Evolutionary conservation across 768 basidiomycete genomes (phyloP).

Genomic region (Daedaleopsis sinensis): DNA sequence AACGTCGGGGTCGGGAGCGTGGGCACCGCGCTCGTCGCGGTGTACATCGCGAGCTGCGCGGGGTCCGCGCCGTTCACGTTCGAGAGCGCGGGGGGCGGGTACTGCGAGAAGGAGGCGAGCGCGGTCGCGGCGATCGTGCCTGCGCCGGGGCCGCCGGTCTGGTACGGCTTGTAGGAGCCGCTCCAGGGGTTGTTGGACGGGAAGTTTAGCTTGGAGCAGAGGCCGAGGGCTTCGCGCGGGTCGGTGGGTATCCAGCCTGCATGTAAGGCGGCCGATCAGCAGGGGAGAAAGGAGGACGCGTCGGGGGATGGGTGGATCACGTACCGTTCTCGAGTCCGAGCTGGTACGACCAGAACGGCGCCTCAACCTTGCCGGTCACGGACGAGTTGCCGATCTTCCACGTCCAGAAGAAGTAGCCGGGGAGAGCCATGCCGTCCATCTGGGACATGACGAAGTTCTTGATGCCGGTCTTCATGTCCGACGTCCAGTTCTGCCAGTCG

Average conservation of each 20-base stretch:
- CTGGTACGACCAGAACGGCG: slow-evolving; percentile 73
- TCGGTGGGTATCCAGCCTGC: slow-evolving; percentile 73
- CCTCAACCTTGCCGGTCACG: slow-evolving; percentile 46
- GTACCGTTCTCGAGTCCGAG: slow-evolving; percentile 64
- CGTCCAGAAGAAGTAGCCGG: slow-evolving; percentile 76
- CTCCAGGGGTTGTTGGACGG: slow-evolving; percentile 44
- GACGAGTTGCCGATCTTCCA: slow-evolving; percentile 76
- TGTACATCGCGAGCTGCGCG: slow-evolving; percentile 61
- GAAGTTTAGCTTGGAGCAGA: slow-evolving; percentile 59
- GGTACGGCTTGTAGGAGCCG: slow-evolving; percentile 62
- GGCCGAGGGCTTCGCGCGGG: slow-evolving; percentile 66
- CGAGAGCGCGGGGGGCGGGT: slow-evolving; percentile 57
- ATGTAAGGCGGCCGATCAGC: not conserved
- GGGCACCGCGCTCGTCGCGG: slow-evolving; percentile 56
- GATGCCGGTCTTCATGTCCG: slow-evolving; percentile 53
- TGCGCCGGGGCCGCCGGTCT: slow-evolving; percentile 67
- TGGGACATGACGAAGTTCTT: slow-evolving; percentile 52
- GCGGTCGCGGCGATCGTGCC: slow-evolving; percentile 48
- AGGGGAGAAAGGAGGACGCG: no score
- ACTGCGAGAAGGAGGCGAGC: slow-evolving; percentile 46
- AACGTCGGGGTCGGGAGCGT: slow-evolving; percentile 61
- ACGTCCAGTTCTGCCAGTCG: slow-evolving; percentile 57
- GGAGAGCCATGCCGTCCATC: slow-evolving; percentile 64
- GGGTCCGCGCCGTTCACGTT: slow-evolving; percentile 43
- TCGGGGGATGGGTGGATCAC: not conserved